These are phyloP conservation scores for Russula dissimulans DNA, from an alignment of 768 basidiomycete genomes.

Conservation along the genomic window DNA sequence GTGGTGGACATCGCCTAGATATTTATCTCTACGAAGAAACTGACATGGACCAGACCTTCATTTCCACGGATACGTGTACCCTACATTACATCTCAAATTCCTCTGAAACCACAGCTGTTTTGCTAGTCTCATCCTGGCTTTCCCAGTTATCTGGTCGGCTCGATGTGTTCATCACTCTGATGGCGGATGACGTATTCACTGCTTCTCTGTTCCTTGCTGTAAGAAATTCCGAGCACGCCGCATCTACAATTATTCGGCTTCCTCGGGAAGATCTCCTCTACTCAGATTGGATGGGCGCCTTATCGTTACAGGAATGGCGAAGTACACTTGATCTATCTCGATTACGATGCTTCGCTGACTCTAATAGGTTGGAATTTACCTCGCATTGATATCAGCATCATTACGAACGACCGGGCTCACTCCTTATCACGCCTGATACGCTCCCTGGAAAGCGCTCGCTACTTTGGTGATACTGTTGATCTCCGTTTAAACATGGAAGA, in stretches of 20 bases:
- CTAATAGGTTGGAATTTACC: slow-evolving; percentile 66
- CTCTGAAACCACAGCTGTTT: background rate
- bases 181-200: background rate
- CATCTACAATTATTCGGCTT: slow-evolving; percentile 34
- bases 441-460: slow-evolving; percentile 49
- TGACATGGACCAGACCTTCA: background rate
- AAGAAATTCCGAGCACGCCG: background rate
- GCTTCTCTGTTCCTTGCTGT: slow-evolving; percentile 1
- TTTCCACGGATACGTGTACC: slow-evolving; percentile 10
- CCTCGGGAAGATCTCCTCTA: slow-evolving; percentile 41
- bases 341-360: slow-evolving; percentile 14
- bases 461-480: slow-evolving; percentile 59
- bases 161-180: slow-evolving; percentile 15
- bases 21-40: slow-evolving; percentile 14
- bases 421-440: slow-evolving; percentile 60
- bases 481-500: slow-evolving; percentile 71
- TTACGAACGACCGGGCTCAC: slow-evolving; percentile 66
- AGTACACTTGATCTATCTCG: slow-evolving; percentile 32
- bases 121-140: slow-evolving; percentile 17
- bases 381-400: slow-evolving; percentile 57
- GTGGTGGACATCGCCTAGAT: slow-evolving; percentile 11
- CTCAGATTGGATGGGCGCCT: slow-evolving; percentile 52
- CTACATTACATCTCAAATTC: slow-evolving; percentile 1
- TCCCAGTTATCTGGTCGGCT: slow-evolving; percentile 18
- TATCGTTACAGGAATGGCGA: slow-evolving; percentile 48